Evolutionary conservation across 208 protist genomes (phyloP), one percentile per base, ranked within the genome.

Genomic region (Acanthamoeba triangularis): DNA sequence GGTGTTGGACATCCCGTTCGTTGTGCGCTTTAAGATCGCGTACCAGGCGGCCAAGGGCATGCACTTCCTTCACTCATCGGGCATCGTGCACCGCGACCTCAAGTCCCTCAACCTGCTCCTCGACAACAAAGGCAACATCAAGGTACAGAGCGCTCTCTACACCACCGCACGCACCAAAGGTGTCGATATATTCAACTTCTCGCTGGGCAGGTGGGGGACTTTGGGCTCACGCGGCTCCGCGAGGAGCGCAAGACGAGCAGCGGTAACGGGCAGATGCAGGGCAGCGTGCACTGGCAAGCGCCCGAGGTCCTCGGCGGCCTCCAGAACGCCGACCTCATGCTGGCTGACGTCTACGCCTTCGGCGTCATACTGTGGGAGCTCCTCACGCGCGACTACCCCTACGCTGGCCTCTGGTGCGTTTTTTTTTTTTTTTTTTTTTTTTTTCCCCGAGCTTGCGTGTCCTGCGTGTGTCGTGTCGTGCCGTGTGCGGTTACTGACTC

Each of bases 71-170:
- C 69, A 78, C 69, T 78, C 69, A 16, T 78, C 69, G 35, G 69
- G 69, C 33, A 78, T 78, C 35, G 69, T 78, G 35, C 69, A 78
- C 69, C n/a, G 78, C 23, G 78, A 88, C 44, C n/a, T 88, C n/a
- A 88, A 88, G 78, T 56, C 37, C 78, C 44, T 88, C 30, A 88
- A 88, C 47, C 44, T 88, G 47, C 78, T 88, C 44, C 47, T 88
- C n/a, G 78, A 88, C 44, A 37, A 56, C 30, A 54, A 88, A 20
- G 23, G 78, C n/a, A 88, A 88, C 33, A 56, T 88, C 5, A 88
- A 56, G 33, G 78, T 56, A 10, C 7, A 16, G 5, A 1, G 28
- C 33, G 0, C 7, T 1, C 49, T 11, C 14, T n/a, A n/a, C n/a
- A n/a, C n/a, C 37, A 41, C 37, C 37, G 37, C 37, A 41, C 37